These are phyloP conservation scores for Glycine latifolia DNA, from an alignment of 306 rosid species.

Conservation along the genomic window DNA sequence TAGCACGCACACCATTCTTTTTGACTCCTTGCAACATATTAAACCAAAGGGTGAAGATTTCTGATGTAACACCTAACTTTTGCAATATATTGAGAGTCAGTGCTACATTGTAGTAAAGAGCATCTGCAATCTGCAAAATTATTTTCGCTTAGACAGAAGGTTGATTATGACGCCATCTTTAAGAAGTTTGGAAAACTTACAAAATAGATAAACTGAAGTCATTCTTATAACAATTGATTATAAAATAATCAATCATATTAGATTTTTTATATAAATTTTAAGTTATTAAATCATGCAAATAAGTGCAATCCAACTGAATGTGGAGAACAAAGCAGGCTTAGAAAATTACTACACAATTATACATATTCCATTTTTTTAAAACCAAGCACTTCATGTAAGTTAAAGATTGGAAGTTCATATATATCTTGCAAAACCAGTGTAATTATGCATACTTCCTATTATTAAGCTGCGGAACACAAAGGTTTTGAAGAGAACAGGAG, in stretches of 20 bases:
- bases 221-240: background rate
- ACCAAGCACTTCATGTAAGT: constrained; percentile 1
- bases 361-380: constrained; percentile 1
- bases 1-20: constrained; percentile 72
- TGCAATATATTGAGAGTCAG: constrained; percentile 80
- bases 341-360: constrained; percentile 23
- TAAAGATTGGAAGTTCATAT: constrained; percentile 1
- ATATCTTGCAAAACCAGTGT: background rate
- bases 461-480: background rate
- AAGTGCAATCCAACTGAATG: constrained; percentile 11
- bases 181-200: constrained; percentile 37
- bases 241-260: constrained; percentile 16
- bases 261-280: background rate
- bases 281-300: constrained; percentile 17
- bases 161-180: constrained; percentile 6
- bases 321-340: constrained; percentile 4
- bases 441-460: background rate
- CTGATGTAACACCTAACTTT: constrained; percentile 77
- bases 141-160: constrained; percentile 19
- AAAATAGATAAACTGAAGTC: background rate
- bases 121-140: constrained; percentile 78
- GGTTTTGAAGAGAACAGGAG: constrained; percentile 11
- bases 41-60: constrained; percentile 91
- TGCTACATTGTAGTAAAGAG: constrained; percentile 82
- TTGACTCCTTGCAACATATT: constrained; percentile 87